Evolutionary conservation across 2,329 filamentous ascomycete genomes (phyloP), one percentile per base, ranked within the genome.

Genomic region (Pyrenochaeta sp.): DNA sequence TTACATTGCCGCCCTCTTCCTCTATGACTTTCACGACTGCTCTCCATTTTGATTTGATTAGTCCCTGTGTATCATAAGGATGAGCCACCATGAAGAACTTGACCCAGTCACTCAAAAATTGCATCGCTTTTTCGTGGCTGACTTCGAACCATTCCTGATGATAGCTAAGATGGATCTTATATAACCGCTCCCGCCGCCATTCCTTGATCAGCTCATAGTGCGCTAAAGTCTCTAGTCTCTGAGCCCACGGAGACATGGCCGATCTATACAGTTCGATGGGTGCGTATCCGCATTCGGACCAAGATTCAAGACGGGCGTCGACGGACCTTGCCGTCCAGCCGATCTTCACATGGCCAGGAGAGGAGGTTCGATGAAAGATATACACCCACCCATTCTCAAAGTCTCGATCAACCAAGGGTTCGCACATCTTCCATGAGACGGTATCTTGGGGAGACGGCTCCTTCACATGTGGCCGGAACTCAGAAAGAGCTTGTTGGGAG

Each of bases 121-220:
- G 29, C 24, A 41, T 41, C 11, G 42, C 42, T 28, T 18, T 40
- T 30, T 46, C 36, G 14, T 38, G 18, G 15, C 42, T 46, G 7
- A 36, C 40, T 43, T 43, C 40, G 24, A 43, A 43, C 40, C 40
- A 43, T 15, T 43, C 40, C 24, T 43, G 31, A 21, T 36, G 40
- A 36, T n/a, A 15, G 17, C 31, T 30, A 24, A 14, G 20, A 13
- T 28, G 11, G n/a, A 10, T 15, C 27, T 41, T 27, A 15, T 44
- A 51, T 10, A 6, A 11, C 15, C 10, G 38, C 26, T 44, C 48
- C 26, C 35, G 30, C 9, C 38, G 38, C 48, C 44, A 51, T 13
- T 51, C 40, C 29, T 41, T 41, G 17, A 51, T 44, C 31, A 51
- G 27, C 24, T 51, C 48, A 26, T 48, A 28, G 14, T 51, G 48